Evolutionary conservation across 768 basidiomycete genomes (phyloP).

Genomic region (Termitomyces titanicus): DNA sequence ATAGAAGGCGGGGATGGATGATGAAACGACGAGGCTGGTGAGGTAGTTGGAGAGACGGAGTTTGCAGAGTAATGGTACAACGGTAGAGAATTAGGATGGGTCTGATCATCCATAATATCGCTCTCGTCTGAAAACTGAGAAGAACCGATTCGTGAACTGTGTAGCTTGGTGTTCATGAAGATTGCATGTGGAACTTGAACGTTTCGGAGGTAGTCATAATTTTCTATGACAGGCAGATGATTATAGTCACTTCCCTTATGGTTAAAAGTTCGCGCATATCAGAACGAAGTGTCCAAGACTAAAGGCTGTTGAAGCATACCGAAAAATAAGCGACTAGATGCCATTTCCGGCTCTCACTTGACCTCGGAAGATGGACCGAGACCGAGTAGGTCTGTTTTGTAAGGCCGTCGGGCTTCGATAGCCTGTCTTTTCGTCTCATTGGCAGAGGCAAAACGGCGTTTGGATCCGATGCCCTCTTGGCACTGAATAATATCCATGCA

Average conservation of each 20-base stretch:
- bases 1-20: conserved; percentile 11
- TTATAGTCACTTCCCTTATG: conserved; percentile 64
- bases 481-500: conserved; percentile 31
- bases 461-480: conserved; percentile 58
- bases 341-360: conserved; percentile 65
- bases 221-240: conserved; percentile 67
- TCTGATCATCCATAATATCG: conserved; percentile 33
- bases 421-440: conserved; percentile 70
- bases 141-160: conserved; percentile 35
- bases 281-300: conserved; percentile 1
- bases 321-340: conserved; percentile 83
- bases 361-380: conserved; percentile 61
- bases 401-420: conserved; percentile 75
- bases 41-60: neutral
- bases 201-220: conserved; percentile 68
- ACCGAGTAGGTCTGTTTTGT: conserved; percentile 87
- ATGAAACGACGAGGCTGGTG: neutral
- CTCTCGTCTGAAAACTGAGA: conserved; percentile 45
- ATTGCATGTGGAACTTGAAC: conserved; percentile 67
- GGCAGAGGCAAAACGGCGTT: conserved; percentile 53
- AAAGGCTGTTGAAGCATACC: conserved; percentile 34
- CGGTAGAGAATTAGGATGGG: conserved; percentile 16
- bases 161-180: conserved; percentile 67
- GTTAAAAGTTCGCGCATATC: conserved; percentile 1
- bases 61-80: conserved; percentile 12